Base-by-base conservation (phyloP, 1,284 basidiomycete species). In the Sanguinoderma infundibulare region DNA sequence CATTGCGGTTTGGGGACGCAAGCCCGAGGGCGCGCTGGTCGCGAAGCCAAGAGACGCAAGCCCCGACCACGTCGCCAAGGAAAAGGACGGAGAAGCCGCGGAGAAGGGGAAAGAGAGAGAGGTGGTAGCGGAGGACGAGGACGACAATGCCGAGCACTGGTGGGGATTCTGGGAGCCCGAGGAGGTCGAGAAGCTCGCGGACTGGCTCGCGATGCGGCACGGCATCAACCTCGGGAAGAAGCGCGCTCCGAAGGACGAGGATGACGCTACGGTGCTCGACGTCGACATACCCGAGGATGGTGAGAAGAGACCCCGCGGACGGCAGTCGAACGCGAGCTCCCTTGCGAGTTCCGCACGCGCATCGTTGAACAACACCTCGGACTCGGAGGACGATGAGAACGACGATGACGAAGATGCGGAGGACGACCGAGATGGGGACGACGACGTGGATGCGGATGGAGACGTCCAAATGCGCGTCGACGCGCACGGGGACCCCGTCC, bases 111-210 rank as follows among this genome's bases (percentile, higher is more conserved):
- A 5, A 57, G 36, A 1, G 72, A 73, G 8, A 69, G 75, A 77
- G 1, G 75, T 77, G 0, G 70, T 0, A 59, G 67, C 1, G 47
- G 65, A 73, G 5, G 75, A 77, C 0, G 77, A 78, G 0, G 67
- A 70, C 7, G 61, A 58, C 0, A 73, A 74, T 8, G 73, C 69
- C 10, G 80, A 83, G 58, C 75, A 73, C 22, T 92, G 90, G 90
- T 92, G 89, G 86, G 87, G 82, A n/a, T 87, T 91, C 74, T 83
- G 80, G 76, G 79, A 90, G 8, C 83, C 87, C 1, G 75, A 77
- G 42, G 87, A 91, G 62, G 85, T 92, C 59, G 70, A 72, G 56
- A 87, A 83, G 69, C 73, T 91, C n/a, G 85, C 86, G 2, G 80
- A 84, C 50, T 92, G 89, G 88, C 73, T 91, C 35, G 76, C 80